Percentiles rank a stretch among this genome's conserved stretches.
Conservation (phyloP, 2,329 filamentous ascomycete genomes). For the Talaromyces piceae region DNA sequence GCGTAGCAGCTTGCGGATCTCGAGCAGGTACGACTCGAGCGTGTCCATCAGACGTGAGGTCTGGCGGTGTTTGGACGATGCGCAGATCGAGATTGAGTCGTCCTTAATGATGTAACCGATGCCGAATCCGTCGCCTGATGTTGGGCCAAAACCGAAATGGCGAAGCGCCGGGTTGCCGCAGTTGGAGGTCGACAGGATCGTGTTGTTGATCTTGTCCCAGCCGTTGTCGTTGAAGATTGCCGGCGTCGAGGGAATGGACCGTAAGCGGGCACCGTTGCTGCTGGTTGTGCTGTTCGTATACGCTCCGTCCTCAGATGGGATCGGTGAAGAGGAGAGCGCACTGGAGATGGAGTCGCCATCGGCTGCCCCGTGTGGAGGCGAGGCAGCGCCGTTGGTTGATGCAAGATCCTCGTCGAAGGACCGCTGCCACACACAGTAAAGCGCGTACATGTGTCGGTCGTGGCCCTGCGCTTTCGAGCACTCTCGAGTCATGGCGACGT, state of each 20-base stretch:
- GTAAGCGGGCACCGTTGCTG: slow-evolving; percentile 19
- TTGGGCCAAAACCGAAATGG: slow-evolving; percentile 95
- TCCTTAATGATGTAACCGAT: slow-evolving; percentile 99
- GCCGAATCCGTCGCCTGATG: slow-evolving; percentile 87
- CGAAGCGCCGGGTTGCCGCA: slow-evolving; percentile 92
- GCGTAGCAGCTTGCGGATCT: slow-evolving; percentile 76
- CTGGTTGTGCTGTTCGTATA: slow-evolving; percentile 35
- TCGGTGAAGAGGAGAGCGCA: slow-evolving; percentile 9
- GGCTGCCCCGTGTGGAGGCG: neutral
- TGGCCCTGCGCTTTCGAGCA: slow-evolving; percentile 87
- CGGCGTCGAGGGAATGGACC: slow-evolving; percentile 48
- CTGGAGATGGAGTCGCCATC: neutral
- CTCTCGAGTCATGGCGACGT: slow-evolving; percentile 70
- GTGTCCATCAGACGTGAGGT: slow-evolving; percentile 85
- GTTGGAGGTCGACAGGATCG: slow-evolving; percentile 94
- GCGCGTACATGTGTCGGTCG: slow-evolving; percentile 85
- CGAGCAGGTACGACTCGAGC: slow-evolving; percentile 80
- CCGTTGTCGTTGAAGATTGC: slow-evolving; percentile 78
- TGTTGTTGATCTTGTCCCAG: slow-evolving; percentile 93
- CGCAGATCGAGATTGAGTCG: slow-evolving; percentile 81
- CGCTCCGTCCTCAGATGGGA: slow-evolving; percentile 35
- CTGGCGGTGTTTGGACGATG: slow-evolving; percentile 87
- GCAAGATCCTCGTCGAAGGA: slow-evolving; percentile 65
- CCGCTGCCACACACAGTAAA: slow-evolving; percentile 93
- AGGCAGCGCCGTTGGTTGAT: slow-evolving; percentile 31